A percentile compares a stretch with the other conserved stretches of the same genome.
phyloP scores from a whole-genome alignment of 1,284 basidiomycete species.

The Fomes fomentarius region DNA sequence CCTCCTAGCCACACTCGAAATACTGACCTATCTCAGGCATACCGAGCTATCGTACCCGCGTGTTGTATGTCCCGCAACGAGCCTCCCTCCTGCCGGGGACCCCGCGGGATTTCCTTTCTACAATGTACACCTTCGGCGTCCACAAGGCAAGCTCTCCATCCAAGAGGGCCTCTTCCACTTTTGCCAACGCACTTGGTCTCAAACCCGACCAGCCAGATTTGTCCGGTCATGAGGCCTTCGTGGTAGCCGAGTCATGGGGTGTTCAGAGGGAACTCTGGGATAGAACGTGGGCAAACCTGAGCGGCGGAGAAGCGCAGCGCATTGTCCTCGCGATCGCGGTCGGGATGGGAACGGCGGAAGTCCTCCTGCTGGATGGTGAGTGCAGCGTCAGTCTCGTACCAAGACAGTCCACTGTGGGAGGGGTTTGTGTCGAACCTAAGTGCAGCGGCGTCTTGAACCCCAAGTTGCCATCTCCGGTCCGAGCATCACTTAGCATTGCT shows the following conservation, averaged over 20 bases:
- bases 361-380: slow-evolving; percentile 84
- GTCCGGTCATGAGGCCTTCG: slow-evolving; percentile 42
- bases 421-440: too few relatives aligned
- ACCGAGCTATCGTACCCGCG: slow-evolving; percentile 73
- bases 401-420: too few relatives aligned
- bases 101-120: slow-evolving; percentile 70
- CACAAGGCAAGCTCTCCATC: slow-evolving; percentile 38
- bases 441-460: too few relatives aligned
- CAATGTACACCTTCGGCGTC: slow-evolving; percentile 59
- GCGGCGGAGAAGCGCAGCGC: slow-evolving; percentile 84
- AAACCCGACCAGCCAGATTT: slow-evolving; percentile 24
- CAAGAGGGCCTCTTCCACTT: slow-evolving; percentile 10
- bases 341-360: slow-evolving; percentile 73
- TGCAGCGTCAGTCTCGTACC: too few relatives aligned
- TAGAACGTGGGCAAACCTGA: slow-evolving; percentile 75
- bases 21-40: slow-evolving; percentile 51
- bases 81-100: slow-evolving; percentile 83
- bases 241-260: slow-evolving; percentile 70
- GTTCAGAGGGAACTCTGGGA: slow-evolving; percentile 74
- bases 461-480: too few relatives aligned
- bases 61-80: slow-evolving; percentile 85
- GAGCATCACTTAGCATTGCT: too few relatives aligned
- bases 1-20: too few relatives aligned
- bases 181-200: slow-evolving; percentile 11
- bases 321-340: slow-evolving; percentile 78